Evolutionary conservation across 2,329 filamentous ascomycete genomes (phyloP), one percentile per base, ranked within the genome.

Genomic region (Sporothrix luriei): DNA sequence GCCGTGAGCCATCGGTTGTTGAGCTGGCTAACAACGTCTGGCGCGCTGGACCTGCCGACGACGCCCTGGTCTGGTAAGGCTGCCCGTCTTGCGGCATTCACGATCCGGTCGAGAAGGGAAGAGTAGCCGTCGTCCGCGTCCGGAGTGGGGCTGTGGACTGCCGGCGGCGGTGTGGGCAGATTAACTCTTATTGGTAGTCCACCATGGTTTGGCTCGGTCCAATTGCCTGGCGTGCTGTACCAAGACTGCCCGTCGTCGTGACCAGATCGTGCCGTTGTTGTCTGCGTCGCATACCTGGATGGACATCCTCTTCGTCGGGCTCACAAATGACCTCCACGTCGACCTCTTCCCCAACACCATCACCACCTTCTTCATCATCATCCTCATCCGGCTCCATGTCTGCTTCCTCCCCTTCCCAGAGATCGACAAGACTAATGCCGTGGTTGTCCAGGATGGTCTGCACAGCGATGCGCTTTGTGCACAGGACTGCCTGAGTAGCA

Each of bases 381-480:
- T 55, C 49, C 29, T 48, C 55, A 54, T 48, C 55, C 29, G 4
- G 5, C 10, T 54, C 51, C n/a, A 26, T 21, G 10, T 24, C 21
- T 14, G 14, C 21, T 29, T 54, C 51, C 11, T 65, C 61, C 9
- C 46, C 61, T 2, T 29, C 38, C 13, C 24, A 38, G 48, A 49
- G 24, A 21, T 26, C 13, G 16, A 48, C 38, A 26, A 57, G 21
- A 11, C 10, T 26, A 9, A 68, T 29, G 24, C 66, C 66, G 16
- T 33, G 9, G 19, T 33, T 13, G 24, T 68, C 66, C n/a, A 68
- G 38, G 21, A 68, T 48, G 0, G 1, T 21, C 14, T 26, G 21
- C 66, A 68, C n/a, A 38, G 38, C 66, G 19, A 33, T 48, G 9
- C 24, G 16, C 38, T 68, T 59, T 10, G 38, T 40, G 14, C 52